Conservation (phyloP, 345 rosid genomes). For the Odontarrhena argentea region DNA sequence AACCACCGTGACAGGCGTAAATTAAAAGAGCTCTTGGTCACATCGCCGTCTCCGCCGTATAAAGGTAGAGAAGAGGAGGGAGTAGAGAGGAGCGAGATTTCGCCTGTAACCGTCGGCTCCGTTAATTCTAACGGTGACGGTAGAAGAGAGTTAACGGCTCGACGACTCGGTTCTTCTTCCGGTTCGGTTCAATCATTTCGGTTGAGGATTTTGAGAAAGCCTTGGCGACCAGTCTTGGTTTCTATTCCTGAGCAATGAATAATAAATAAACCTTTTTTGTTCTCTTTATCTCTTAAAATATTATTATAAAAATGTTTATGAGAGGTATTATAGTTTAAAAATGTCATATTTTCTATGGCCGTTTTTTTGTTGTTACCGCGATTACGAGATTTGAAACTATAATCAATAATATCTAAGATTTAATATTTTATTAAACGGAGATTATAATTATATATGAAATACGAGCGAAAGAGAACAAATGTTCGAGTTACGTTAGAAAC, state of each 20-base stretch:
- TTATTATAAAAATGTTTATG: not conserved
- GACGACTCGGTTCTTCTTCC: constrained; percentile 24
- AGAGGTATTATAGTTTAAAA: not conserved
- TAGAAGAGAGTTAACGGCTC: constrained; percentile 25
- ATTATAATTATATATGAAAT: not conserved
- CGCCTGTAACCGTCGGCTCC: constrained; percentile 1
- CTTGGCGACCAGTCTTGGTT: constrained; percentile 42
- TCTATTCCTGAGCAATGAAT: constrained; percentile 40
- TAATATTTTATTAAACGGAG: not conserved
- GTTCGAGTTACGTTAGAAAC: constrained; percentile 28
- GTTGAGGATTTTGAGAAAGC: constrained; percentile 37
- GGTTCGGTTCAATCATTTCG: constrained; percentile 40
- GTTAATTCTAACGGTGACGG: constrained; percentile 32
- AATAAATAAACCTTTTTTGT: not conserved
- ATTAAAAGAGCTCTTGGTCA: constrained; percentile 36
- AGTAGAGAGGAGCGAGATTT: constrained; percentile 26
- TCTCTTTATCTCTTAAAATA: not conserved
- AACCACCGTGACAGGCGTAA: constrained; percentile 27
- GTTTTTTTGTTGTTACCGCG: not conserved
- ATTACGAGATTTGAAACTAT: not conserved
- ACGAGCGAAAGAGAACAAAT: constrained; percentile 30
- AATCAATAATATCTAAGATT: not conserved
- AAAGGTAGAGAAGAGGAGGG: constrained; percentile 12
- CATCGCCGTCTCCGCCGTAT: constrained; percentile 39
- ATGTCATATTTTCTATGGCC: constrained; percentile 1